A percentile compares a stretch with the other conserved stretches of the same genome.
Evolutionary conservation across 306 rosid species (phyloP).

Genomic region (Citrullus colocynthis): DNA sequence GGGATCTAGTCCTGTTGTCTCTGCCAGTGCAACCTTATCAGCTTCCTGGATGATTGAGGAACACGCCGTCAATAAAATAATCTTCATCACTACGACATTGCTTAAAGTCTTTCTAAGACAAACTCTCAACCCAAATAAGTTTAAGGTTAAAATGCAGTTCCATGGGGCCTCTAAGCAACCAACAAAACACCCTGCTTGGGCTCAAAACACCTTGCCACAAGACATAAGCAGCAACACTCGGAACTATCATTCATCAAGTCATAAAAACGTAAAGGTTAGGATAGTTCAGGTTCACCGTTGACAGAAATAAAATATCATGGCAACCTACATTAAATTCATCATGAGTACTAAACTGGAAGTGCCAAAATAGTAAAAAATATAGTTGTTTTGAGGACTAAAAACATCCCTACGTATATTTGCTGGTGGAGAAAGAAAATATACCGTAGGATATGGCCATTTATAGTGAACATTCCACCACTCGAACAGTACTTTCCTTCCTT

Average conservation of each 20-base stretch:
- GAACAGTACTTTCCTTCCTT: slow-evolving; percentile 65
- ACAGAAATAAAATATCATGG: neutral
- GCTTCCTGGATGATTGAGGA: slow-evolving; percentile 45
- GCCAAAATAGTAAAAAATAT: neutral
- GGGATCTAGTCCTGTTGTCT: slow-evolving; percentile 72
- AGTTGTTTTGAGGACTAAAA: neutral
- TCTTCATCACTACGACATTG: neutral
- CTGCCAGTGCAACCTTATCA: slow-evolving; percentile 72
- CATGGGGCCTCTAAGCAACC: neutral
- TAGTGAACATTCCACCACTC: slow-evolving; percentile 85
- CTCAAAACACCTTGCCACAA: neutral
- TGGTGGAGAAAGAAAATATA: slow-evolving; percentile 11
- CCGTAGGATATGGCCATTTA: slow-evolving; percentile 99
- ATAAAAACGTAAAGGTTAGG: neutral
- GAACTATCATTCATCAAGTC: neutral
- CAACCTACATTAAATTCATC: neutral
- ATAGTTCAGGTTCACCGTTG: neutral
- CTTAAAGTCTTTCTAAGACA: neutral
- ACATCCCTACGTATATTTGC: neutral
- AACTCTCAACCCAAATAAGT: neutral
- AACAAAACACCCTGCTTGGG: neutral
- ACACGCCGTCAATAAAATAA: neutral
- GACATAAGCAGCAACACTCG: neutral
- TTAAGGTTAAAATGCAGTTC: neutral
- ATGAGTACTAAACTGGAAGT: neutral